Evolutionary conservation across 129 eudicot genomes (phyloP).

Genomic region (Pittosporum tobira): DNA sequence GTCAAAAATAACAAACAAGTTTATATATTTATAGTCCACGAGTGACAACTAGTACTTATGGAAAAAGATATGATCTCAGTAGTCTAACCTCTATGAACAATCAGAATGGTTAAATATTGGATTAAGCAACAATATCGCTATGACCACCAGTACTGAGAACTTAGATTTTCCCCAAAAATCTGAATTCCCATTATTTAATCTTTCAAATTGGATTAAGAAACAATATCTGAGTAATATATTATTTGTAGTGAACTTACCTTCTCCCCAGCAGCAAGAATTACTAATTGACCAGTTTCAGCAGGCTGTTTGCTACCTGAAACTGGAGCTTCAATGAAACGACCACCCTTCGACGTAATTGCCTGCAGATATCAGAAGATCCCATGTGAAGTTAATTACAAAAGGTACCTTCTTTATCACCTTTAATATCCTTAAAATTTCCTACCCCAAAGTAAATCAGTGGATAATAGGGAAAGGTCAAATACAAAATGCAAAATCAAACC

Average conservation of each 20-base stretch:
- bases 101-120: no score
- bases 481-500: slow-evolving; percentile 32
- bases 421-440: neutral
- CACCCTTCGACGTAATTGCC: slow-evolving; percentile 78
- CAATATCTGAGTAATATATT: no score
- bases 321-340: slow-evolving; percentile 82
- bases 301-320: slow-evolving; percentile 99
- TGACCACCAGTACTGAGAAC: neutral
- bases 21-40: no score
- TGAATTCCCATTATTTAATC: no score
- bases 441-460: neutral
- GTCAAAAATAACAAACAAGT: neutral
- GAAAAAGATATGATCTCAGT: no score
- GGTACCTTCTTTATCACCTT: no score
- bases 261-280: slow-evolving; percentile 93
- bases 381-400: neutral
- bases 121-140: neutral
- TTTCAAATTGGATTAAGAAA: no score
- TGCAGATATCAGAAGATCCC: slow-evolving; percentile 15
- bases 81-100: neutral
- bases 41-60: no score
- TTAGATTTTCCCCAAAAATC: no score
- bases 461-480: neutral
- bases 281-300: slow-evolving; percentile 96
- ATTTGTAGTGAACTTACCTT: slow-evolving; percentile 37